Base-by-base conservation (phyloP, 2,329 filamentous ascomycete species). In the Aureobasidium melanogenum region DNA sequence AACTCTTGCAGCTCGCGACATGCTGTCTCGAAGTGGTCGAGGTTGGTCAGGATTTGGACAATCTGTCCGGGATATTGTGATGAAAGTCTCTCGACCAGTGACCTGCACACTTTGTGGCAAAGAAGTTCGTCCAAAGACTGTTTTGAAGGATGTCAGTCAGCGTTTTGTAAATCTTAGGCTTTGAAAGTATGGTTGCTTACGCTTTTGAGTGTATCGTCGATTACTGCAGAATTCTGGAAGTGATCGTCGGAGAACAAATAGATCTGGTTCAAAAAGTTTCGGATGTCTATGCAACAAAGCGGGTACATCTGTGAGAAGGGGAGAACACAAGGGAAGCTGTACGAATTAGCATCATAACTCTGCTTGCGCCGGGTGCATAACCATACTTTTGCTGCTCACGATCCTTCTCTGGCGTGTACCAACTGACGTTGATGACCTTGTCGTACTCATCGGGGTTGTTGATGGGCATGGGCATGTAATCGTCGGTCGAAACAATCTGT, bases 391-490 rank as follows among this genome's bases (percentile, higher is more conserved):
- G 82, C 67, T 94, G 85, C 63, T 92, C 85, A 32, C 83, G 77
- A 19, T 86, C 77, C 67, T 89, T 91, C 34, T 96, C 91, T 46
- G 92, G 92, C 0, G 84, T 87, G 73, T 96, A 97, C 93, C 93
- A 99, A 76, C 89, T 96, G 63, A 97, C 91, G 64, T 91, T 94
- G 65, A 97, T 84, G 38, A 99, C 93, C 69, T 97, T 96, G 69
- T 95, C 90, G 71, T 96, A 97, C 70, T 97, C 92, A 68, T 96
- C 92, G 17, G 82, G 76, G 22, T 88, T 91, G 69, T 91, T 90
- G 72, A 97, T 96, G 1, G 91, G 89, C 94, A 99, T 97, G 2
- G 94, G 95, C 93, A 99, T 99, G 75, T 99, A 99, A 74, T 99
- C 94, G 72, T 99, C 94, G 0, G 91, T 97, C n/a, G 89, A 80